Base-by-base conservation (phyloP, 129 eudicot genomes). In the Solidago caesia region DNA sequence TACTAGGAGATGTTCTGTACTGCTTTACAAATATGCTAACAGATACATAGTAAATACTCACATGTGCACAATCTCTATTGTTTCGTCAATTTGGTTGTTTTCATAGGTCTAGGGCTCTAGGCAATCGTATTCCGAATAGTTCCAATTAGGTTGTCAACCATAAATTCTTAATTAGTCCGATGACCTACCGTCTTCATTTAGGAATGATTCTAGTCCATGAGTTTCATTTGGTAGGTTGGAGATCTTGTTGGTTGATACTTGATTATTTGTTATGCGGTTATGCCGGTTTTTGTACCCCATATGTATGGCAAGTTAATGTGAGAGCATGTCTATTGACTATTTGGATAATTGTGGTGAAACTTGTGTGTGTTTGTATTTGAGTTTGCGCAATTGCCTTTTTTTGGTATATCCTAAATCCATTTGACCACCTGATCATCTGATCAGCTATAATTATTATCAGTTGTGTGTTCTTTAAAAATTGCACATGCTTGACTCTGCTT, bases 181-280 rank as follows among this genome's bases (percentile, higher is more conserved):
- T 68, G 45, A 48, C 13, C 43, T 47, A 12, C 45, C 46, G 13
- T 68, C 1, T 46, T 48, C 14, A 25, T 48, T 48, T 68, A 29
- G 45, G 27, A 59, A 58, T 21, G 42, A 49, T 16, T 27, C 67
- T 68, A 27, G 15, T 48, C 49, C 45, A 68, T 8, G 25, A 27
- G 57, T 68, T 14, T 47, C 9, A 46, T 27, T 68, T 46, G 59
- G 59, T 68, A 48, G 56, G 59, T 25, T 25, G 43, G 57, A 16
- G 58, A 16, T 13, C 71, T 46, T 47, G 21, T 68, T 46, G 73
- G 73, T 26, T 68, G 44, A 11, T 61, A 61, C 67, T 61, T 33
- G 12, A 8, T 26, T n/a, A n/a, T 9, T 26, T 16, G 64, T 2
- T 47, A 33, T 33, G 39, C 3, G 39, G 21, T 21, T 21, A 21